A percentile compares a stretch with the other conserved stretches of the same genome.
Evolutionary conservation across 495 filamentous ascomycete genomes (phyloP).

Genomic region (Daldinia grandis): DNA sequence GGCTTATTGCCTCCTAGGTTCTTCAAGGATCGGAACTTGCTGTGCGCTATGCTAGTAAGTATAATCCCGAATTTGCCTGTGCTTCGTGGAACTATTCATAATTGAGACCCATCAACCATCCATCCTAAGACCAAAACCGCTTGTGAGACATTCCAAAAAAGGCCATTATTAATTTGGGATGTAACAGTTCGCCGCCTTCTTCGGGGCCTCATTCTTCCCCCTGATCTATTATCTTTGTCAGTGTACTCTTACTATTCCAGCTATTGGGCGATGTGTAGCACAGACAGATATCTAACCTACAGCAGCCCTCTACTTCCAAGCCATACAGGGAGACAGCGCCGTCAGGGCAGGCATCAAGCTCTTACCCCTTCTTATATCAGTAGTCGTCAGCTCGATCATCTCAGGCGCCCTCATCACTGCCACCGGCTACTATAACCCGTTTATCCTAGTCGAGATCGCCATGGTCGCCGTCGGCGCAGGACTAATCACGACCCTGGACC

Average conservation of each 20-base stretch:
- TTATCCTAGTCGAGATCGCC: conserved; percentile 54
- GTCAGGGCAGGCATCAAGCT: conserved; percentile 80
- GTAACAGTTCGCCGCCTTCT: conserved; percentile 60
- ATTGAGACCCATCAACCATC: neutral
- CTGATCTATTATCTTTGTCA: conserved; percentile 74
- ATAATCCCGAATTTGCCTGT: conserved; percentile 32
- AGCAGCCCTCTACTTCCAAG: conserved; percentile 85
- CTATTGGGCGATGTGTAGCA: neutral
- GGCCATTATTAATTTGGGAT: conserved; percentile 36
- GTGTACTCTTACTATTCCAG: conserved; percentile 8
- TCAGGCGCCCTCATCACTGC: conserved; percentile 54
- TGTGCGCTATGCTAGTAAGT: conserved; percentile 53
- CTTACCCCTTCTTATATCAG: conserved; percentile 74
- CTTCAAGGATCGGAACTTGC: conserved; percentile 63
- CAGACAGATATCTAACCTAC: neutral
- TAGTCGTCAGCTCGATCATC: conserved; percentile 63
- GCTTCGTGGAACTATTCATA: neutral
- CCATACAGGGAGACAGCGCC: conserved; percentile 75
- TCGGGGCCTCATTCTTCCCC: conserved; percentile 73
- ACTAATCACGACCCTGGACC: conserved; percentile 58
- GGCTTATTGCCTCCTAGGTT: conserved; percentile 66
- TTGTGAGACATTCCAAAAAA: conserved; percentile 61
- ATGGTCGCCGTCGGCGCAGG: conserved; percentile 59
- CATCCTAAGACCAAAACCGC: conserved; percentile 5
- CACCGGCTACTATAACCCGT: conserved; percentile 63